These are phyloP conservation scores for Nakataea oryzae DNA, from an alignment of 2,329 filamentous ascomycete species.

Conservation along the genomic window DNA sequence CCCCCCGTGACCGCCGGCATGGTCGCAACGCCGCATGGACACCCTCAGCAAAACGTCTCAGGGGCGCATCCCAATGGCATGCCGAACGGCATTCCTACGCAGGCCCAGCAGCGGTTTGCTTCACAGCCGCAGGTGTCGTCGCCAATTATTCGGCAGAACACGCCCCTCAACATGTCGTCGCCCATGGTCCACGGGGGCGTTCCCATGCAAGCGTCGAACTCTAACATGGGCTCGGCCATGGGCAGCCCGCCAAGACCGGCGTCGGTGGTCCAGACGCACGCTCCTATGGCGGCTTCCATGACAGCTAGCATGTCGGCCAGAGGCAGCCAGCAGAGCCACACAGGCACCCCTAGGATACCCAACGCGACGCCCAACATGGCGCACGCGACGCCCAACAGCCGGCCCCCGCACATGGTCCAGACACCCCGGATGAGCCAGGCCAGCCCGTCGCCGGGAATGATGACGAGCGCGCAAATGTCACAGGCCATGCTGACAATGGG, in stretches of 20 bases:
- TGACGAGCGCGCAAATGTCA: slow-evolving; percentile 38
- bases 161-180: slow-evolving; percentile 54
- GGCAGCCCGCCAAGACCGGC: slow-evolving; percentile 53
- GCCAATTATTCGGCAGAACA: slow-evolving; percentile 54
- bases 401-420: slow-evolving; percentile 28
- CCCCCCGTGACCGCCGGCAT: slow-evolving; percentile 22
- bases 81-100: slow-evolving; percentile 25
- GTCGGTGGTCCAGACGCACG: slow-evolving; percentile 52
- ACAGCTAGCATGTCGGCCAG: slow-evolving; percentile 52
- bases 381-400: slow-evolving; percentile 49
- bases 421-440: slow-evolving; percentile 36
- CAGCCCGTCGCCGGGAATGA: slow-evolving; percentile 50
- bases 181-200: slow-evolving; percentile 48
- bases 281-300: slow-evolving; percentile 48
- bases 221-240: slow-evolving; percentile 42
- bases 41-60: slow-evolving; percentile 26
- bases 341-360: slow-evolving; percentile 52
- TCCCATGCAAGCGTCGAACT: slow-evolving; percentile 55
- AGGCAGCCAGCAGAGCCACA: slow-evolving; percentile 57
- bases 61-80: slow-evolving; percentile 20
- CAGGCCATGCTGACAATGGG: slow-evolving; percentile 48
- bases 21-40: slow-evolving; percentile 29
- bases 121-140: slow-evolving; percentile 57
- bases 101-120: slow-evolving; percentile 38
- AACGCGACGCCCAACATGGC: slow-evolving; percentile 50